Evolutionary conservation across 2,329 filamentous ascomycete genomes (phyloP).

Genomic region (Scolecobasidium constrictum): DNA sequence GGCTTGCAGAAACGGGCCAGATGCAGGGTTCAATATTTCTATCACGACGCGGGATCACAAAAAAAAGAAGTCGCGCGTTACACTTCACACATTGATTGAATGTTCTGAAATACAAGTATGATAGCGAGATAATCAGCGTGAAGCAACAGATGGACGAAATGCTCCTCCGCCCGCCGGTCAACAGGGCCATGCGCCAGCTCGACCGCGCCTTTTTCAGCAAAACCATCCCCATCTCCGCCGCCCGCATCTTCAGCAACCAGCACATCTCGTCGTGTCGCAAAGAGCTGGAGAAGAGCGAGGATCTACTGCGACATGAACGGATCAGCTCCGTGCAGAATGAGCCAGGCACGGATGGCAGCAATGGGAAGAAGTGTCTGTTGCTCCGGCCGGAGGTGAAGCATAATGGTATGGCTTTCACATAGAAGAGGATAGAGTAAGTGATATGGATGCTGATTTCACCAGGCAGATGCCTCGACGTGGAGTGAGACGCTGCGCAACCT

Average conservation of each 20-base stretch:
- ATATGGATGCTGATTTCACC: slow-evolving; percentile 21
- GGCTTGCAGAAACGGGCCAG: too few relatives aligned
- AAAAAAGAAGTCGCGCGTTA: too few relatives aligned
- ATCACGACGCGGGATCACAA: too few relatives aligned
- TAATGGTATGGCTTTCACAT: slow-evolving; percentile 26
- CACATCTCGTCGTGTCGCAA: slow-evolving; percentile 64
- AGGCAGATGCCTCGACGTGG: slow-evolving; percentile 63
- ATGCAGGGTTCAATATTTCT: too few relatives aligned
- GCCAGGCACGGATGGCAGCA: slow-evolving; percentile 46
- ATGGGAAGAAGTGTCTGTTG: slow-evolving; percentile 34
- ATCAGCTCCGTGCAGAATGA: slow-evolving; percentile 53
- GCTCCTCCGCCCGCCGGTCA: slow-evolving; percentile 67
- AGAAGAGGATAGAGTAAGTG: slow-evolving; percentile 7
- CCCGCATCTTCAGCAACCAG: slow-evolving; percentile 62
- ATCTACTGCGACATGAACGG: slow-evolving; percentile 55
- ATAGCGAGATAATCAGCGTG: too few relatives aligned
- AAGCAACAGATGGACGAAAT: too few relatives aligned
- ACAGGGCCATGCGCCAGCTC: slow-evolving; percentile 67
- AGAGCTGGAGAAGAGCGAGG: slow-evolving; percentile 51
- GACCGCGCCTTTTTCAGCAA: slow-evolving; percentile 77
- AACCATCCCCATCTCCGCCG: slow-evolving; percentile 65
- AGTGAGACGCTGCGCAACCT: slow-evolving; percentile 58
- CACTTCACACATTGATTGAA: too few relatives aligned
- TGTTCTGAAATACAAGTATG: too few relatives aligned
- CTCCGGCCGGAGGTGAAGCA: slow-evolving; percentile 31